Base-by-base conservation (phyloP, 2,329 filamentous ascomycete species). In the Pseudocercospora cruenta region DNA sequence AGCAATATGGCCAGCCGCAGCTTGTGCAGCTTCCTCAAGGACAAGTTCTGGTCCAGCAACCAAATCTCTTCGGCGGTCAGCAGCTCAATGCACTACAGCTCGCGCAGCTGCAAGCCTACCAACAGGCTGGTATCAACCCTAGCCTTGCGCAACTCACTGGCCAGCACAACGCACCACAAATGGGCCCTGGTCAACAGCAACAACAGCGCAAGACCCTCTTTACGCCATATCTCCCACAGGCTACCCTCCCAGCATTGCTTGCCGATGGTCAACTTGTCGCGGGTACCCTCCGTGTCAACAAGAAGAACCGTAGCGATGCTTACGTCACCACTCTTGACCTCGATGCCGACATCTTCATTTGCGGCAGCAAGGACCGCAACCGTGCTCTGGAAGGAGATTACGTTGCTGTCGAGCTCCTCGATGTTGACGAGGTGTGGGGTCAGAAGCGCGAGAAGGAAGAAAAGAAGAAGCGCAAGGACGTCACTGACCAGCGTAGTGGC, bases 401-500 rank as follows among this genome's bases (percentile, higher is more conserved):
- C 63, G 95, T 99, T 65, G 95, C 95, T 33, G 89, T 99, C 62
- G 95, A 99, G 81, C 89, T 99, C 55, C 88, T 99, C 60, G 94
- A 99, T 76, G 95, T 99, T 7, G 95, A 98, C 78, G 95, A 99
- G 77, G 95, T 99, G 2, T 99, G 95, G 95, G 88, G 91, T 24
- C 95, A 99, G 84, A 99, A 99, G 86, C 92, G 93, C 64, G 95
- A 99, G 80, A 99, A 99, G 80, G 95, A 99, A 82, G 95, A 99
- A 80, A 99, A 99, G 87, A 99, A 99, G 88, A 99, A 98, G 84
- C 92, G 95, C 79, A 99, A 99, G 85, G 95, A 99, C 76, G 96
- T 97, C 66, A 96, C 93, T 36, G 95, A 98, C 78, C 94, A 92
- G 66, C 90, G 94, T 70, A 90, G 90, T 71, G 91, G 91, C 69